These are phyloP conservation scores for Candolleomyces aberdarensis DNA, from an alignment of 768 basidiomycete genomes.

Conservation along the genomic window DNA sequence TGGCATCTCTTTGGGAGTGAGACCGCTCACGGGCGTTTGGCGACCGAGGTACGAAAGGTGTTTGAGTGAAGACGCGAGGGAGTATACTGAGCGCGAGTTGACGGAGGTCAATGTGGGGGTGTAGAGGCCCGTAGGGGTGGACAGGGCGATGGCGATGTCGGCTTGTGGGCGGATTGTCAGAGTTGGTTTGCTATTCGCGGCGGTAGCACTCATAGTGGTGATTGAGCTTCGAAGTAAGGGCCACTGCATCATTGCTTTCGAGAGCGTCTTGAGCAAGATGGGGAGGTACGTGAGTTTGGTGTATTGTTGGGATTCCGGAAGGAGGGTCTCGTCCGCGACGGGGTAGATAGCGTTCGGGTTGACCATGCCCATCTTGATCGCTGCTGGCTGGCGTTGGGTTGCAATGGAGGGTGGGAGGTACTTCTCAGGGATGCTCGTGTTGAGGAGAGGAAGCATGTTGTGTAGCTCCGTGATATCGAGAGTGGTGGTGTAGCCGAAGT, in stretches of 20 bases:
- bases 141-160: conserved; percentile 75
- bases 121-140: conserved; percentile 80
- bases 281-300: conserved; percentile 77
- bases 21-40: conserved; percentile 53
- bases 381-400: conserved; percentile 12
- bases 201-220: conserved; percentile 33
- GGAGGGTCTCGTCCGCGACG: conserved; percentile 35
- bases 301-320: conserved; percentile 56
- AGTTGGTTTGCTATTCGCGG: conserved; percentile 48
- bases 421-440: conserved; percentile 64
- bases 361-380: conserved; percentile 17
- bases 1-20: conserved; percentile 69
- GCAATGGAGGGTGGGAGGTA: conserved; percentile 29
- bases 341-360: conserved; percentile 38
- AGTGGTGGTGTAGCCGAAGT: conserved; percentile 78
- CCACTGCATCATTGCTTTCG: conserved; percentile 79
- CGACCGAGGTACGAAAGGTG: conserved; percentile 65
- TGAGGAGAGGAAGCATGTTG: conserved; percentile 58
- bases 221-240: conserved; percentile 79
- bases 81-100: conserved; percentile 54
- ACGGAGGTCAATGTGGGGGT: conserved; percentile 66
- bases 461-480: conserved; percentile 74
- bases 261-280: conserved; percentile 78
- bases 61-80: conserved; percentile 57
- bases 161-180: conserved; percentile 70